Conservation (phyloP, 208 protist genomes). For the Giardia duodenalis region DNA sequence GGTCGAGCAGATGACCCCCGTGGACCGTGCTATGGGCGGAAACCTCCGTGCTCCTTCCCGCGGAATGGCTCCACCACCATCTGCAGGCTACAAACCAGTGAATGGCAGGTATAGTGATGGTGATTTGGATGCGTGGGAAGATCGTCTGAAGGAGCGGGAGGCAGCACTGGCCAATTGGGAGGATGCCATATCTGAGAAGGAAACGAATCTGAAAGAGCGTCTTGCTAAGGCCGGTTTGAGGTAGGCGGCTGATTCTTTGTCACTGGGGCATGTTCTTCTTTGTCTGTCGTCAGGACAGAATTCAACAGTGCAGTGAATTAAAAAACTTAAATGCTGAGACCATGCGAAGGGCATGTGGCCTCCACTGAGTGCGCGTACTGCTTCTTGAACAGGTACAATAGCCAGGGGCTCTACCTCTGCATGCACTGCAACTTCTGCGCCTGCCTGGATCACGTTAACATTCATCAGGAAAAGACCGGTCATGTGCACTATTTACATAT, state of each 20-base stretch:
- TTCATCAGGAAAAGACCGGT: not conserved
- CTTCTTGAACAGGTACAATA: not conserved
- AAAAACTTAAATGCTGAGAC: not conserved
- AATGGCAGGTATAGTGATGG: not conserved
- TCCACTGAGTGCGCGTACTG: not conserved
- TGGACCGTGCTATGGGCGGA: not conserved
- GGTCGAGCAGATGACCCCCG: conserved; percentile 2
- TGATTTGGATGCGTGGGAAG: not conserved
- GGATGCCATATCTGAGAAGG: not conserved
- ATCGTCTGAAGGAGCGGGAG: not conserved
- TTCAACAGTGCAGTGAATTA: too few species aligned
- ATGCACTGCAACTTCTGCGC: not conserved
- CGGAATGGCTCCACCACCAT: too few species aligned
- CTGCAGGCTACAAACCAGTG: not conserved
- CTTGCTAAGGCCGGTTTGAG: not conserved
- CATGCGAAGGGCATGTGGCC: not conserved
- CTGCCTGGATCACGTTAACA: not conserved
- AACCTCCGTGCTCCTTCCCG: not conserved
- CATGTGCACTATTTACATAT: not conserved
- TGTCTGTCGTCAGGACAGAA: too few species aligned
- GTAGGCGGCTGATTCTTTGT: too few species aligned
- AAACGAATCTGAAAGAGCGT: not conserved
- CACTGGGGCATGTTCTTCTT: too few species aligned
- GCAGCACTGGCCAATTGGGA: not conserved
- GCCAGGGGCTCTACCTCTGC: not conserved